Evolutionary conservation across 108 stramenopile genomes (phyloP), one percentile per base, ranked within the genome.

Genomic region (Stephanodiscus triporus): DNA sequence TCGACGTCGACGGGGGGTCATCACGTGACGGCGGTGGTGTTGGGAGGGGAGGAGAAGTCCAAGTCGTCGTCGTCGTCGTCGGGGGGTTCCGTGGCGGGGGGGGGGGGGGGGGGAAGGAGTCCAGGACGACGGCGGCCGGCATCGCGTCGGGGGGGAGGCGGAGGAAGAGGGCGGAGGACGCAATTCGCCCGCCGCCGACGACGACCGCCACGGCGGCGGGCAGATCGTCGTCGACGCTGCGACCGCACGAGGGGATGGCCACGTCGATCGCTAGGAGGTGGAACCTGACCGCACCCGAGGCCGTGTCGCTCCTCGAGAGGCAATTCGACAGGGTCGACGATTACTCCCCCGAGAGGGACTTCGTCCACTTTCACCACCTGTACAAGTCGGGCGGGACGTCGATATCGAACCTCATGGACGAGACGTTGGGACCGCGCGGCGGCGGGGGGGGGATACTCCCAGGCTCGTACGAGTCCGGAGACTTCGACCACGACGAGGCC

Each of bases 351-450:
- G 3, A 63, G 24, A 51, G 38, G 1, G 77, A 80, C 54, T 80
- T 80, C 34, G 62, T 80, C 49, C 78, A 80, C 43, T 80, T 80
- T 27, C 78, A 80, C 26, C 78, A 80, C 47, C 53, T 80, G 16
- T 80, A 80, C 72, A 80, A 80, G 56, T 57, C 54, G 10, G 78
- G 78, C 8, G 78, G 78, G 2, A 80, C 78, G 26, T 66, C 63
- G 16, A 80, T 80, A 24, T 73, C 72, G n/a, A 61, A 68, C 53
- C 36, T 80, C 23, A 73, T 80, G 67, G 66, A 68, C 16, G 57
- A 68, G 30, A 63, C 78, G 1, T 49, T 80, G 13, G 70, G 76
- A 1, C 0, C 10, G 8, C 23, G 10, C 20, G 16, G 4, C 9
- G 16, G 4, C 9, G 23, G 9, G 1, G 37, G 9, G 19, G 37